phyloP scores from a whole-genome alignment of 495 filamentous ascomycete genomes.

The Penicillium soppii region DNA sequence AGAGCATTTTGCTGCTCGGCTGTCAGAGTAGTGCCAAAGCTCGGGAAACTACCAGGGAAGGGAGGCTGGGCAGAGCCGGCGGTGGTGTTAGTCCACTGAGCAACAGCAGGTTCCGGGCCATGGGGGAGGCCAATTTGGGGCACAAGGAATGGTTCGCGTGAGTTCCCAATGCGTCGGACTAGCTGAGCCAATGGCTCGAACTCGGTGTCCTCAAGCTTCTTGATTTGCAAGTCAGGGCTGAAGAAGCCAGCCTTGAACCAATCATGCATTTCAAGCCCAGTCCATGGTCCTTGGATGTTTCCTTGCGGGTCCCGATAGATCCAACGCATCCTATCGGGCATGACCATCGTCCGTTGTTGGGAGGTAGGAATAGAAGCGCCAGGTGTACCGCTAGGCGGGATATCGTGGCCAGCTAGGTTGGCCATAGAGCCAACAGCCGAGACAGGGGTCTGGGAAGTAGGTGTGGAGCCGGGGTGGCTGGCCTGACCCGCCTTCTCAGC shows the following conservation, averaged over 20 bases:
- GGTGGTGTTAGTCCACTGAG: conserved; percentile 39
- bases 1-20: conserved; percentile 97
- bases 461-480: conserved; percentile 34
- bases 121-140: conserved; percentile 94
- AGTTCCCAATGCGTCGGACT: conserved; percentile 95
- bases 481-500: conserved; percentile 26
- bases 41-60: conserved; percentile 93
- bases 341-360: conserved; percentile 91
- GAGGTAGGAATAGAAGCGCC: conserved; percentile 60
- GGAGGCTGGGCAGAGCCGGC: conserved; percentile 78
- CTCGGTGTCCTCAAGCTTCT: conserved; percentile 86
- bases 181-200: conserved; percentile 96
- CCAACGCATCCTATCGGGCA: conserved; percentile 99
- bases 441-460: conserved; percentile 41
- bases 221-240: conserved; percentile 87
- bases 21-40: conserved; percentile 95
- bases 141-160: conserved; percentile 93
- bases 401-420: conserved; percentile 31
- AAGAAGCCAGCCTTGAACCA: conserved; percentile 99
- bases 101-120: conserved; percentile 57
- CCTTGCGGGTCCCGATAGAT: conserved; percentile 95
- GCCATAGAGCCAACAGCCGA: conserved; percentile 45
- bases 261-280: conserved; percentile 97
- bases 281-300: conserved; percentile 89
- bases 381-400: conserved; percentile 28